phyloP scores from a whole-genome alignment of 2,329 filamentous ascomycete species.

The Ascomycota sp. region DNA sequence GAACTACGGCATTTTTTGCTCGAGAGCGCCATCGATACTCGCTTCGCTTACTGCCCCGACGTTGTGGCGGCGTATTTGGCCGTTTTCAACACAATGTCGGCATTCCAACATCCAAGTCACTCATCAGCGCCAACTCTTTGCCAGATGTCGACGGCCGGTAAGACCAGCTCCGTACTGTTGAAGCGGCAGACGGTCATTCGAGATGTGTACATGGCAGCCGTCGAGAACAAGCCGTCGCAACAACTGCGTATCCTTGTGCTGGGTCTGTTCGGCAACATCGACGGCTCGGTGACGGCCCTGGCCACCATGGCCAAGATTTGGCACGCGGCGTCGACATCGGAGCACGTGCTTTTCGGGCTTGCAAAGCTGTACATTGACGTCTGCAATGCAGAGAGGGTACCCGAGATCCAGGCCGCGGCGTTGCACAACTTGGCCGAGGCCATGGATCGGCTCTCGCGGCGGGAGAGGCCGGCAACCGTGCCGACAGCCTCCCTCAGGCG shows the following conservation, averaged over 20 bases:
- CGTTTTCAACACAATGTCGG: constrained; percentile 21
- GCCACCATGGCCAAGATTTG: constrained; percentile 12
- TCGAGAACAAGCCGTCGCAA: constrained; percentile 5
- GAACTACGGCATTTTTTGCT: constrained; percentile 11
- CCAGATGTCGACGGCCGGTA: not conserved
- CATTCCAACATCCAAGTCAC: constrained; percentile 8
- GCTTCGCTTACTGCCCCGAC: constrained; percentile 15
- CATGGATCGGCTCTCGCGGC: constrained; percentile 19
- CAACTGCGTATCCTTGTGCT: constrained; percentile 10
- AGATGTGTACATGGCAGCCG: constrained; percentile 14
- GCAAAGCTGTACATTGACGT: constrained; percentile 22
- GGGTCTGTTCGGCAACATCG: constrained; percentile 9
- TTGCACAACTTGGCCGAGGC: constrained; percentile 25
- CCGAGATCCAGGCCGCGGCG: constrained; percentile 25
- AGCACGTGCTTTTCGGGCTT: constrained; percentile 12
- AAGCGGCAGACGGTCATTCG: constrained; percentile 17
- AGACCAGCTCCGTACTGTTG: constrained; percentile 18
- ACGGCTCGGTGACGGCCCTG: constrained; percentile 17
- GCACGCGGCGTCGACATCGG: constrained; percentile 8
- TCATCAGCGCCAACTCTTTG: constrained; percentile 4
- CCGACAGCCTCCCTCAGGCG: constrained; percentile 13
- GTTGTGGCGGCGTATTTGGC: constrained; percentile 25
- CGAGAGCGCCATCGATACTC: constrained; percentile 7
- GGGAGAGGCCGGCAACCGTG: constrained; percentile 8
- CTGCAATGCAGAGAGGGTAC: constrained; percentile 15